Evolutionary conservation across 2,329 filamentous ascomycete genomes (phyloP), one percentile per base, ranked within the genome.

Genomic region (Colletotrichum graminicola): DNA sequence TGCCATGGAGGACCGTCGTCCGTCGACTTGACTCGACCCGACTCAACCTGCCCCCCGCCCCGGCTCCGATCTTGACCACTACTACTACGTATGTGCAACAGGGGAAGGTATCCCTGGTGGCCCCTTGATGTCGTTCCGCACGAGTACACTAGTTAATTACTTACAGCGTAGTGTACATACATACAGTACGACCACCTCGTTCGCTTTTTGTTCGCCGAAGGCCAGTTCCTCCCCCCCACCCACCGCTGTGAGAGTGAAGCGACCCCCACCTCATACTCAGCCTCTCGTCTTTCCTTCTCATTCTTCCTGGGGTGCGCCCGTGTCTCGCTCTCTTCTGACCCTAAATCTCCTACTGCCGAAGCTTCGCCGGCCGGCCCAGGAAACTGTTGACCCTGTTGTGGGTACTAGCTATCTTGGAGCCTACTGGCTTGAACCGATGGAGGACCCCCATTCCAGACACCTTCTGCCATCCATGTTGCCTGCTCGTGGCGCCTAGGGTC

Each of bases 391-490:
- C 54, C 21, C 34, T 23, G 32, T n/a, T 39, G 3, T 39, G 34
- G 32, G 32, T 39, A 47, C 59, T 41, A 39, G 34, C 14, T 34
- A 67, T 59, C 64, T 68, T 60, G 23, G 43, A 21, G 63, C 8
- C 47, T 47, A 47, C 68, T 71, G 64, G 52, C 39, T 54, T 52
- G 36, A 71, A n/a, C 59, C 57, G 41, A 56, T 71, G 32, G 41
- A n/a, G 45, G 54, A 67, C 59, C 56, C 29, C 36, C 57, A 59
- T 62, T 71, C 68, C 57, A 62, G 26, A 56, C 57, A 62, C 12
- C 18, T 71, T 71, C 43, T 51, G 57, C 57, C 51, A 71, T 67
- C 41, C 64, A 62, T 62, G 55, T 29, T 67, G 45, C 64, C 43
- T 71, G 68, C 45, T 32, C 32, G 29, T 26, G 29, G 43, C 32